Conservation (phyloP, 306 rosid species). For the Vachellia collinsii region DNA sequence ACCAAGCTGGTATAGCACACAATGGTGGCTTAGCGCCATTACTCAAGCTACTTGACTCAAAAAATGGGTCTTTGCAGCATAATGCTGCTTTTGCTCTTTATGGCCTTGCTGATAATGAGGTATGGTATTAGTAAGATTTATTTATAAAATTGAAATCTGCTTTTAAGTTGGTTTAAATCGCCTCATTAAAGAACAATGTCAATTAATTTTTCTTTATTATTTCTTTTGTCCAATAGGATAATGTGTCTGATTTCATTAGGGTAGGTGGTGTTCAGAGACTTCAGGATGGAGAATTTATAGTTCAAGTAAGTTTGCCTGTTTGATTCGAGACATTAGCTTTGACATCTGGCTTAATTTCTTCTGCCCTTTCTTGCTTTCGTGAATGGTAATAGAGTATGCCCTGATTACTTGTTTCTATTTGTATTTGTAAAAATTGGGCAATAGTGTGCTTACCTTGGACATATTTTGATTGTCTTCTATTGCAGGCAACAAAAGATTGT, state of each 20-base stretch:
- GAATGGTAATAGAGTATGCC: constrained; percentile 10
- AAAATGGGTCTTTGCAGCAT: constrained; percentile 97
- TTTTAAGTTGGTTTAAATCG: constrained; percentile 25
- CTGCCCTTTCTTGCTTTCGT: constrained; percentile 30
- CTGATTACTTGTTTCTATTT: not conserved
- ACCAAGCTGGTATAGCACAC: constrained; percentile 98
- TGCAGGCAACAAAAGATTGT: constrained; percentile 98
- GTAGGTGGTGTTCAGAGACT: constrained; percentile 96
- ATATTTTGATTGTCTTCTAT: constrained; percentile 39
- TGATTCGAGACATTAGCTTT: not conserved
- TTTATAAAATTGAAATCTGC: constrained; percentile 22
- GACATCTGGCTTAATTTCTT: constrained; percentile 27
- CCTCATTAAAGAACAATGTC: constrained; percentile 37
- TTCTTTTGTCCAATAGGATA: constrained; percentile 71
- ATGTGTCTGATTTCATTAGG: constrained; percentile 94
- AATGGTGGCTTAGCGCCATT: constrained; percentile 90
- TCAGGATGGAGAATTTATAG: constrained; percentile 97
- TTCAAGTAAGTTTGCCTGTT: constrained; percentile 69
- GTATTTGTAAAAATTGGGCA: constrained; percentile 15
- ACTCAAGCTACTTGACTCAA: constrained; percentile 96
- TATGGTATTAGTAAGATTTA: constrained; percentile 37
- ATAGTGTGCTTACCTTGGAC: constrained; percentile 17
- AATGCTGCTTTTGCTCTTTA: constrained; percentile 99
- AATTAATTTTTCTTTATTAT: constrained; percentile 35
- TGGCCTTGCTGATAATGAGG: constrained; percentile 99